Evolutionary conservation across 495 filamentous ascomycete genomes (phyloP), one percentile per base, ranked within the genome.

Genomic region (Penicillium egyptiacum): DNA sequence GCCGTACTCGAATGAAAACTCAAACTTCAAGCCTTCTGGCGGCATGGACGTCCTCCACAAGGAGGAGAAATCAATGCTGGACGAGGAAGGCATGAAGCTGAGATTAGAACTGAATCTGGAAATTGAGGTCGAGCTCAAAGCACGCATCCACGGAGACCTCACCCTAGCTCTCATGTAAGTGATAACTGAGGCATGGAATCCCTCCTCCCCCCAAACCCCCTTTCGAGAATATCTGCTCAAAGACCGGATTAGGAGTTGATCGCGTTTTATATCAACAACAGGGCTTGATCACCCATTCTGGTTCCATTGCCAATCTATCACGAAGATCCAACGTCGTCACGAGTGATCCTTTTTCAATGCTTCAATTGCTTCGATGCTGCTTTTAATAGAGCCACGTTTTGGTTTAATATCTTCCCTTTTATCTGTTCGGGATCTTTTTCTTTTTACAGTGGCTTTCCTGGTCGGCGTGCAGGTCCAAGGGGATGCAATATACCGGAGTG

Each of bases 91-190:
- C 57, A 79, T 96, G 62, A 83, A 84, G 67, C 61, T 96, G 76
- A 77, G 90, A 62, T 70, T 96, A 48, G 91, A 96, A 62, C 69
- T 96, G 55, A 95, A 96, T 71, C 71, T 96, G 43, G 92, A 96
- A 61, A 83, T 96, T 55, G 88, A 95, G 75, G 83, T 96, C 14
- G 85, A 91, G 70, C 74, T 96, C 3, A 95, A 95, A 81, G 92
- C 92, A 30, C 88, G 85, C 65, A 94, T 96, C 63, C 88, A 93
- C 57, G 90, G 92, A 66, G 92, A 96, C 73, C 74, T 96, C 67
- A 94, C 90, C 47, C 63, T 96, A 53, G 85, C 88, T 56, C 78
- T 96, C 57, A 83, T 96, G 91, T 93, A 85, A 80, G 89, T 88
- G 42, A 8, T 41, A 49, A 16, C 30, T 19, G 47, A 50, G 47